Percentiles rank a stretch among this genome's conserved stretches.
These are phyloP conservation scores for Colletotrichum magnum DNA, from an alignment of 2,329 filamentous ascomycete genomes.

Conservation along the genomic window DNA sequence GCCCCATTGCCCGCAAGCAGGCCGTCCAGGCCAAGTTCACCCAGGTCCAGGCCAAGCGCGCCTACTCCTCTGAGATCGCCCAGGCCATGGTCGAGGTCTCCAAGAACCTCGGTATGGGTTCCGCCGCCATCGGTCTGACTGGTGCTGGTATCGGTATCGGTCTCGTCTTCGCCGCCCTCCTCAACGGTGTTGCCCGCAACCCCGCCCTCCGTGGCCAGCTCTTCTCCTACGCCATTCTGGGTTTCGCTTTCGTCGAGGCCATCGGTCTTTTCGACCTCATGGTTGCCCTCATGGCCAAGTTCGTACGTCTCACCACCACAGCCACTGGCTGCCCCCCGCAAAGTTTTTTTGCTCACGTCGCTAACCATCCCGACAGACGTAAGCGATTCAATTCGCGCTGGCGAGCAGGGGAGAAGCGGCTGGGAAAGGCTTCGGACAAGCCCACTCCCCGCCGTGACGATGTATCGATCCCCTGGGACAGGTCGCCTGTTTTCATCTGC, in stretches of 20 bases:
- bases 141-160: slow-evolving; percentile 96
- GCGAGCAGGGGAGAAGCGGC: slow-evolving; percentile 37
- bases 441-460: background rate
- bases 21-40: slow-evolving; percentile 75
- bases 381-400: slow-evolving; percentile 40
- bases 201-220: slow-evolving; percentile 94
- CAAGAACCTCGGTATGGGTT: slow-evolving; percentile 91
- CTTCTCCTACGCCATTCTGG: slow-evolving; percentile 95
- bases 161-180: slow-evolving; percentile 91
- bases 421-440: slow-evolving; percentile 31
- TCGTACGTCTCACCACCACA: slow-evolving; percentile 67
- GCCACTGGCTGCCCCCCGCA: background rate
- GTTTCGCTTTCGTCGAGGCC: slow-evolving; percentile 95
- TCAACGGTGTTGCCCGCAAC: slow-evolving; percentile 94
- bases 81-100: slow-evolving; percentile 91
- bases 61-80: slow-evolving; percentile 91
- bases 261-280: slow-evolving; percentile 91
- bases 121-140: slow-evolving; percentile 91
- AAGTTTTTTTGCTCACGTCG: background rate
- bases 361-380: slow-evolving; percentile 31
- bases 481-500: slow-evolving; percentile 36
- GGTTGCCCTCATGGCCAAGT: slow-evolving; percentile 95
- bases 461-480: slow-evolving; percentile 28
- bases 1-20: slow-evolving; percentile 80
- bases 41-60: slow-evolving; percentile 72